Percentiles rank a stretch among this genome's conserved stretches.
These are phyloP conservation scores for Thraustotheca clavata DNA, from an alignment of 352 stramenopile species.

Conservation along the genomic window DNA sequence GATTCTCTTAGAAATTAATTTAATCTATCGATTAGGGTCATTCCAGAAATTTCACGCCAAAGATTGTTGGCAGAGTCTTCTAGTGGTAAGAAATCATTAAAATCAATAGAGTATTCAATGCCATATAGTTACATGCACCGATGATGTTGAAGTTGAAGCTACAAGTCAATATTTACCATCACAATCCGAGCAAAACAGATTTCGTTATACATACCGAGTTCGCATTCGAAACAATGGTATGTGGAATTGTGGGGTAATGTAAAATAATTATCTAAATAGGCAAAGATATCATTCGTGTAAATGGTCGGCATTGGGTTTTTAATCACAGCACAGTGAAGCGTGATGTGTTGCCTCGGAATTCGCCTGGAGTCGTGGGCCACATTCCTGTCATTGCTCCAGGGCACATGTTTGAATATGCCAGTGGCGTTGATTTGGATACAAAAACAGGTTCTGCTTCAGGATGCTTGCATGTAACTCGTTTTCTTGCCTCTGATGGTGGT, in stretches of 20 bases:
- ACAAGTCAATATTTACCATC: slow-evolving; percentile 59
- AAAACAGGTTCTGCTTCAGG: slow-evolving; percentile 46
- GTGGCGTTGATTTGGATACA: slow-evolving; percentile 63
- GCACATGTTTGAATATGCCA: slow-evolving; percentile 74
- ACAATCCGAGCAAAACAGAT: slow-evolving; percentile 43
- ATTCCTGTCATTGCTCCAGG: slow-evolving; percentile 53
- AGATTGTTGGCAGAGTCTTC: slow-evolving; percentile 57
- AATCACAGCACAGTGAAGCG: slow-evolving; percentile 55
- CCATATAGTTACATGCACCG: slow-evolving; percentile 48
- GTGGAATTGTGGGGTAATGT: not conserved
- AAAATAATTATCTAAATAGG: not conserved
- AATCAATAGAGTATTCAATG: not conserved
- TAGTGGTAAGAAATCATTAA: slow-evolving; percentile 33
- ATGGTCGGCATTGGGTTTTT: slow-evolving; percentile 70
- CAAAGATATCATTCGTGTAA: slow-evolving; percentile 45
- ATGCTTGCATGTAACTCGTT: slow-evolving; percentile 51
- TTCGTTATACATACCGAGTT: slow-evolving; percentile 69
- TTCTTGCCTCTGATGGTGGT: slow-evolving; percentile 27
- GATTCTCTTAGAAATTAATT: not conserved
- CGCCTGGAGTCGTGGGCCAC: slow-evolving; percentile 55
- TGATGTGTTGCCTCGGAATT: slow-evolving; percentile 49
- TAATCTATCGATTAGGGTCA: slow-evolving; percentile 27
- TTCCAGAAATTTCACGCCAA: slow-evolving; percentile 60
- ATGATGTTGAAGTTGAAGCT: slow-evolving; percentile 58
- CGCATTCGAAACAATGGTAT: slow-evolving; percentile 65